A percentile compares a stretch with the other conserved stretches of the same genome.
Conservation (phyloP, 495 filamentous ascomycete genomes). For the Corynascus novoguineensis region DNA sequence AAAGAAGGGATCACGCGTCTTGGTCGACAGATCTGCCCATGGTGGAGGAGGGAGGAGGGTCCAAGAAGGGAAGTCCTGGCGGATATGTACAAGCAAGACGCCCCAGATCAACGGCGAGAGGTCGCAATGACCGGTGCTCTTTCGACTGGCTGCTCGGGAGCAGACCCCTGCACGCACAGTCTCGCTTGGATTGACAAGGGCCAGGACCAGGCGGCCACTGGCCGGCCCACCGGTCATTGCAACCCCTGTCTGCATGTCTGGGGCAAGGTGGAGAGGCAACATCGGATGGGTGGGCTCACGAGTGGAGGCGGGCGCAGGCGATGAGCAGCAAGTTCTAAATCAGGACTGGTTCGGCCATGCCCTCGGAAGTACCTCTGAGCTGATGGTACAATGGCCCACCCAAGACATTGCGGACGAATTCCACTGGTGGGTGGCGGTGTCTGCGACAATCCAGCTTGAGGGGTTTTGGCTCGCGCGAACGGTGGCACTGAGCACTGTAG, state of each 20-base stretch:
- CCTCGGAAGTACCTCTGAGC: constrained; percentile 26
- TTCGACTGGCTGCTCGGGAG: constrained; percentile 14
- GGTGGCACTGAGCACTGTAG: no score
- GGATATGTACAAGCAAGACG: constrained; percentile 39
- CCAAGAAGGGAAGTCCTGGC: constrained; percentile 42
- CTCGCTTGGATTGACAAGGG: constrained; percentile 47
- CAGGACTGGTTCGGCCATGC: constrained; percentile 24
- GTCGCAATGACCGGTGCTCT: constrained; percentile 30
- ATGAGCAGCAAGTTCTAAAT: constrained; percentile 32
- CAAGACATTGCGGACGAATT: not conserved
- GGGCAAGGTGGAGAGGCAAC: constrained; percentile 43
- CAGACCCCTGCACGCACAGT: constrained; percentile 30
- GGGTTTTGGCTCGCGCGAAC: not conserved
- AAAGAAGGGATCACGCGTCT: constrained; percentile 43
- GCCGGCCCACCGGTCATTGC: constrained; percentile 17
- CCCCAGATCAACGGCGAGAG: constrained; percentile 13
- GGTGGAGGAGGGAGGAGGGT: constrained; percentile 36
- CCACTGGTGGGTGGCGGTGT: constrained; percentile 10
- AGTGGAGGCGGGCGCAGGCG: constrained; percentile 33
- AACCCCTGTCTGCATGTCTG: constrained; percentile 42
- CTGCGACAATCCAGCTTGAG: constrained; percentile 20
- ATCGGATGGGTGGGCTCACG: constrained; percentile 39
- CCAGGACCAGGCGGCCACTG: constrained; percentile 27
- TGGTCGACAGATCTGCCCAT: constrained; percentile 48
- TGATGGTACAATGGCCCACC: constrained; percentile 21